phyloP scores from a whole-genome alignment of 2,329 filamentous ascomycete species.

The Fusarium multiceps region DNA sequence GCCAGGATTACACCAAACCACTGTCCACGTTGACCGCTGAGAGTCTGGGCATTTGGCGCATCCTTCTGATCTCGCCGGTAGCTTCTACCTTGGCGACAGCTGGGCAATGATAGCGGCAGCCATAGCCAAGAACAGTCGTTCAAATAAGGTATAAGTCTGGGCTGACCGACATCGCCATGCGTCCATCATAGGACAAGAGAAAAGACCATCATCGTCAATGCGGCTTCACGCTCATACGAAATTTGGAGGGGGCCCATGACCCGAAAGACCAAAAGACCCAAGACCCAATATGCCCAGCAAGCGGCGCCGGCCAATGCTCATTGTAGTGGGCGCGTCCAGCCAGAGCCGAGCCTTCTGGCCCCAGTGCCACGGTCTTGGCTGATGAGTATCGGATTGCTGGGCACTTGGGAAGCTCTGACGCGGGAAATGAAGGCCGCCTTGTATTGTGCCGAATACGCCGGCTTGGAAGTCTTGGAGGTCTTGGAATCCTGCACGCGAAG shows the following conservation, averaged over 20 bases:
- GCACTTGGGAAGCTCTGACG: constrained; percentile 32
- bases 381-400: constrained; percentile 40
- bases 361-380: constrained; percentile 45
- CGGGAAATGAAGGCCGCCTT: constrained; percentile 43
- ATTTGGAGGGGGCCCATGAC: constrained; percentile 22
- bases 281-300: constrained; percentile 30
- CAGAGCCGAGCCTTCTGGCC: constrained; percentile 38
- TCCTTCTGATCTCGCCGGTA: constrained; percentile 13
- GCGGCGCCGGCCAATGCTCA: constrained; percentile 35
- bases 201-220: constrained; percentile 22
- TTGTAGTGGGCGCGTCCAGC: constrained; percentile 21
- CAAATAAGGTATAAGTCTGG: constrained; percentile 9
- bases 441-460: constrained; percentile 44
- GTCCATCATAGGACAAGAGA: constrained; percentile 15
- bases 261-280: constrained; percentile 16
- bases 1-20: constrained; percentile 44
- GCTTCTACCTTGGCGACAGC: constrained; percentile 5
- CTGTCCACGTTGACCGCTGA: constrained; percentile 46
- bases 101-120: not conserved
- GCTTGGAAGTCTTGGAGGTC: constrained; percentile 45
- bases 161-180: constrained; percentile 13
- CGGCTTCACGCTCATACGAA: constrained; percentile 3
- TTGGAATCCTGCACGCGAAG: constrained; percentile 36
- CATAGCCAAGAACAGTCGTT: constrained; percentile 13
- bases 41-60: constrained; percentile 40